Conservation (phyloP, 2,329 filamentous ascomycete genomes). For the Geosmithia flava region DNA sequence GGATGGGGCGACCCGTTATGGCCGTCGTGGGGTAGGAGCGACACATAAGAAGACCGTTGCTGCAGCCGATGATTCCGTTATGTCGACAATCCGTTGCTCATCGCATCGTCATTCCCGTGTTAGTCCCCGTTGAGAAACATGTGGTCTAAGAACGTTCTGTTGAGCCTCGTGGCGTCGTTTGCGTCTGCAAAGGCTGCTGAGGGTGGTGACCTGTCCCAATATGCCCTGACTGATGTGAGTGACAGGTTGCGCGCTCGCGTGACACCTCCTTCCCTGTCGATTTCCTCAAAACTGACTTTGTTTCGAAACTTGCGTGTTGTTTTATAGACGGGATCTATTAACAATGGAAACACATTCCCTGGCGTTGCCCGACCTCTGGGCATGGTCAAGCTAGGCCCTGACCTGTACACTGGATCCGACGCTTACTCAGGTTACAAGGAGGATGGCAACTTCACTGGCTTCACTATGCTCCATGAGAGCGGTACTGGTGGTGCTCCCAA, state of each 20-base stretch:
- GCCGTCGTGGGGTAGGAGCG: background rate
- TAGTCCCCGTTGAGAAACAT: background rate
- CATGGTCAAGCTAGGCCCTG: constrained; percentile 36
- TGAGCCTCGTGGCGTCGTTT: background rate
- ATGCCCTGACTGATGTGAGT: constrained; percentile 22
- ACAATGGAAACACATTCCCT: constrained; percentile 36
- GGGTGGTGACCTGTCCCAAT: constrained; percentile 13
- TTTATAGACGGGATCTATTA: constrained; percentile 27
- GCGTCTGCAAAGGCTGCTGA: background rate
- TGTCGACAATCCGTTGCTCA: no score
- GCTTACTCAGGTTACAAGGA: constrained; percentile 40
- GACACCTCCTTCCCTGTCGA: background rate
- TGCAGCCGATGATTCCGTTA: no score
- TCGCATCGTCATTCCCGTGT: background rate
- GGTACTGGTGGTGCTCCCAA: constrained; percentile 59
- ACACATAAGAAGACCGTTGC: background rate
- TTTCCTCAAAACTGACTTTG: background rate
- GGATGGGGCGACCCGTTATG: background rate
- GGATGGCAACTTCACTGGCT: constrained; percentile 42
- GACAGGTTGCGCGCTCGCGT: background rate
- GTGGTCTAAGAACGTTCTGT: background rate
- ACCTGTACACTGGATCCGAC: constrained; percentile 34
- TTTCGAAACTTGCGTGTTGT: background rate
- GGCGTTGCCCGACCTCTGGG: constrained; percentile 34
- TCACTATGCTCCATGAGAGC: constrained; percentile 53